phyloP scores from a whole-genome alignment of 768 basidiomycete genomes.

The Suillus lakei region DNA sequence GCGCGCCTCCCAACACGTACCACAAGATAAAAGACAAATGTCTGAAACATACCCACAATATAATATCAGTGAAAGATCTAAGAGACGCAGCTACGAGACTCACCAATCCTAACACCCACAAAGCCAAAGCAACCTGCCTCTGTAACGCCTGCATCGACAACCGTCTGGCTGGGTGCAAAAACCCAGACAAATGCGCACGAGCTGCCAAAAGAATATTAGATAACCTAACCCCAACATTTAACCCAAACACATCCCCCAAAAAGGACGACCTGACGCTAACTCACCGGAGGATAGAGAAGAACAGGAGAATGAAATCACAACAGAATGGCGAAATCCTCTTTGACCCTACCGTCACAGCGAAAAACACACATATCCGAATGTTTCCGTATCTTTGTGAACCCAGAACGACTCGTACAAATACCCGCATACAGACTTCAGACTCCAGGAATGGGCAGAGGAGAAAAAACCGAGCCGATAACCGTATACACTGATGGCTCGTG shows the following conservation, averaged over 20 bases:
- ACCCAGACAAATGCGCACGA: background rate
- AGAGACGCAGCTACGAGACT: background rate
- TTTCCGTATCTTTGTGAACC: background rate
- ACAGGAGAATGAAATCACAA: background rate
- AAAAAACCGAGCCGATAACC: too few relatives aligned
- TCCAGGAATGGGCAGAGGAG: too few relatives aligned
- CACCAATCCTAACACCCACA: background rate
- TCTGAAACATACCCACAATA: background rate
- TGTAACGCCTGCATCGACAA: background rate
- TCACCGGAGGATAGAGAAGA: slow-evolving; percentile 8
- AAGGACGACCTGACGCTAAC: slow-evolving; percentile 8
- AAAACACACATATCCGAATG: background rate
- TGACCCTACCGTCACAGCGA: background rate
- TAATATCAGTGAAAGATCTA: background rate
- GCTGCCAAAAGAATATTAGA: background rate
- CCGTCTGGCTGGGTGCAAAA: background rate
- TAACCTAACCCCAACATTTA: background rate
- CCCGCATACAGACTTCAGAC: background rate
- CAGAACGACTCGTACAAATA: background rate
- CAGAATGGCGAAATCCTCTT: background rate
- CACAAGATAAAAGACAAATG: background rate
- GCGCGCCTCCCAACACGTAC: background rate
- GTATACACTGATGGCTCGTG: slow-evolving; percentile 33
- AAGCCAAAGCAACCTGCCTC: fast-evolving
- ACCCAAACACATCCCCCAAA: background rate